Conservation (phyloP, 1,284 basidiomycete genomes). For the Leucoagaricus sp. region DNA sequence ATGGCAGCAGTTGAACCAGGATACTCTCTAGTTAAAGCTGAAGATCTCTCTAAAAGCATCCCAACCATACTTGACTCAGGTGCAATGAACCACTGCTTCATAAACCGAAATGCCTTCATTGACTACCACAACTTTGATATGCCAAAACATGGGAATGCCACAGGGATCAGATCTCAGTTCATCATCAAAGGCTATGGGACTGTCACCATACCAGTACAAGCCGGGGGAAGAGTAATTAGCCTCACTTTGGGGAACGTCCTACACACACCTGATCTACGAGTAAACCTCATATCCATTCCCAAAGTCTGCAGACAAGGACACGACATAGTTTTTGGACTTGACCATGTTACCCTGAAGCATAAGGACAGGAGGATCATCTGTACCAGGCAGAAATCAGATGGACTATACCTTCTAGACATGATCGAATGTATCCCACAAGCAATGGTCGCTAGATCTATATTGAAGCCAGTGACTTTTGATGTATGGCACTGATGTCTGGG, state of each 20-base stretch:
- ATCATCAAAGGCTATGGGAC: constrained; percentile 21
- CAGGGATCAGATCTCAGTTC: constrained; percentile 19
- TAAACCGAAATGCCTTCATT: constrained; percentile 17
- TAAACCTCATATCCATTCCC: constrained; percentile 24
- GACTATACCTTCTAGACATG: background rate
- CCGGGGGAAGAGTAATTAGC: constrained; percentile 13
- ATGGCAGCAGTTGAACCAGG: too few relatives aligned
- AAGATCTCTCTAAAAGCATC: too few relatives aligned
- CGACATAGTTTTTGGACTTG: constrained; percentile 11
- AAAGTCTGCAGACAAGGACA: constrained; percentile 12
- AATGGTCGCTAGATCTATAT: constrained; percentile 1
- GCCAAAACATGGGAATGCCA: constrained; percentile 16
- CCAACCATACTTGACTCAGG: constrained; percentile 19
- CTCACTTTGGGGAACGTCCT: constrained; percentile 23
- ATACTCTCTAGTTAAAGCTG: too few relatives aligned
- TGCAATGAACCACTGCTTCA: constrained; percentile 27
- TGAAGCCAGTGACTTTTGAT: constrained; percentile 18
- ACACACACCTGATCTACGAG: constrained; percentile 20
- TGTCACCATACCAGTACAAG: constrained; percentile 13
- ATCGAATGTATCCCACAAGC: background rate
- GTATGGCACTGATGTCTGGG: constrained; percentile 25
- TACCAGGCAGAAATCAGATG: background rate
- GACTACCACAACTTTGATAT: constrained; percentile 15
- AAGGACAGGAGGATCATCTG: background rate
- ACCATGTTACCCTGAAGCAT: constrained; percentile 6